Evolutionary conservation across 345 rosid genomes (phyloP), one percentile per base, ranked within the genome.

Genomic region (Euphorbia tirucalli): DNA sequence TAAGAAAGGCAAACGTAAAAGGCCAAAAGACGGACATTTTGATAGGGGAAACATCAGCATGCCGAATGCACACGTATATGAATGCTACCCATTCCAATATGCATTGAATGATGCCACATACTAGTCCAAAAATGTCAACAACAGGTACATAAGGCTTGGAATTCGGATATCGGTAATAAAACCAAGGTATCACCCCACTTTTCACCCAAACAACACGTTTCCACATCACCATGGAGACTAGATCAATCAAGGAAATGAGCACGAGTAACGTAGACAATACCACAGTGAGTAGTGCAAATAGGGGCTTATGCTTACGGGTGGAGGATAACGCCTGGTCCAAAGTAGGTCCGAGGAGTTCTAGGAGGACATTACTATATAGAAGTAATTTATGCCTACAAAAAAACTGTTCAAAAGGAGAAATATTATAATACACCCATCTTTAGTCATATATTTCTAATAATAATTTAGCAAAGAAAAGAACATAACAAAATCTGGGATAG

Each of bases 241-340:
- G 73, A 57, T 72, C 61, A 9, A 32, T n/a, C 22, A 72, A 31
- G 58, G 70, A 44, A 39, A 60, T 57, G n/a, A 62, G 2, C 14
- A 60, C 15, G 72, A 68, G 52, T 41, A 16, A 16, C 39, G 24
- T 63, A 15, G 80, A 62, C 21, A 68, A 28, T 25, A 77, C 18
- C 76, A 68, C 56, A 5, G 64, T 67, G 13, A 67, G 14, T 30
- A 72, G 25, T 3, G 65, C 77, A 30, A 60, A 62, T 0, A 11
- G 59, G 28, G 66, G 77, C 54, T 62, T 66, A 8, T 48, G n/a
- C n/a, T n/a, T n/a, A n/a, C n/a, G 41, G 25, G 14, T 44, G 0
- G 71, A 68, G 8, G 80, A 72, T 24, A 77, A 43, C n/a, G n/a
- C n/a, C 60, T 72, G 70, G 24, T 68, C 65, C 16, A 77, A 72